Base-by-base conservation (phyloP, 2,329 filamentous ascomycete genomes). In the Exophiala alcalophila region DNA sequence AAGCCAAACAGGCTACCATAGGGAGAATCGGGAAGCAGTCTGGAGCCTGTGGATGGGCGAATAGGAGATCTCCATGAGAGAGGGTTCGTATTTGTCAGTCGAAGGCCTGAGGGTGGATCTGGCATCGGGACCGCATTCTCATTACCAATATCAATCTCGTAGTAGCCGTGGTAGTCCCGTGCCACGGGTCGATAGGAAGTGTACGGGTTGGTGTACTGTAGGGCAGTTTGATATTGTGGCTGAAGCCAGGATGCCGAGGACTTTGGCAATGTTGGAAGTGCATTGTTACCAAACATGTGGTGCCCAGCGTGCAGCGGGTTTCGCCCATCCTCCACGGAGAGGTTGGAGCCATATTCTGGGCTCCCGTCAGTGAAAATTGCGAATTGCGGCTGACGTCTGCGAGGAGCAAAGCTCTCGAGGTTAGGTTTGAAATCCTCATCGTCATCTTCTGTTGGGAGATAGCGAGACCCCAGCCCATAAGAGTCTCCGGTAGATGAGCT, bases 341-440 rank as follows among this genome's bases (percentile, higher is more conserved):
- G 28, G 10, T 9, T 40, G 12, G 18, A 27, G 27, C 40, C 32
- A 15, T 47, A 46, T 16, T 34, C 40, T 10, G 49, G 51, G 21
- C 46, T 48, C 53, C 47, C 52, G 40, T 71, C 68, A 16, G 60
- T 58, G 45, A 66, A 70, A 25, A 71, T 55, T 5, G 57, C 41
- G 41, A 70, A 60, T 4, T 56, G 59, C 49, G 15, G 57, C 53
- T 25, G 38, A 24, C 58, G 47, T 39, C 57, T 62, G 29, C 58
- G 57, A 20, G 56, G 55, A 25, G 33, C 29, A 39, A 61, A 55
- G n/a, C 50, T 55, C 9, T 47, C 54, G 27, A 63, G 42, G 5
- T 63, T 55, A 15, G 68, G 31, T 6, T 57, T 59, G 46, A 65
- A 57, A 14, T 69, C 64, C 5, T 58, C 57, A 28, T 62, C 59